Evolutionary conservation across 2,329 filamentous ascomycete species (phyloP).

Genomic region (Colletotrichum sp.): DNA sequence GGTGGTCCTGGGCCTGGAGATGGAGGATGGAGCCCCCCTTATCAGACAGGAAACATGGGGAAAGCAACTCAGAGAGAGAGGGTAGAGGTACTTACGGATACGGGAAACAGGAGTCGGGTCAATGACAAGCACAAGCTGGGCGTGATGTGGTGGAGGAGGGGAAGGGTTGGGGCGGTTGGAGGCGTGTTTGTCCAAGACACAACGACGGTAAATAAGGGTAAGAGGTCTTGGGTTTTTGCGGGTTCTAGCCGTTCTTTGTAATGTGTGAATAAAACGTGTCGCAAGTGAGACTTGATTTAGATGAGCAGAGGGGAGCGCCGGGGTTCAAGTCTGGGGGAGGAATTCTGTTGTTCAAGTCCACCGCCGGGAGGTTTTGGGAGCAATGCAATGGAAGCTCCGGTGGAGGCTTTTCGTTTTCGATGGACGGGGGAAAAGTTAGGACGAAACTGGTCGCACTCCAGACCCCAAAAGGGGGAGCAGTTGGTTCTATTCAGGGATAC

Average conservation of each 20-base stretch:
- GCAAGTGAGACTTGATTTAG: not conserved
- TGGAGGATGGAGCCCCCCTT: not conserved
- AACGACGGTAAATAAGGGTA: not conserved
- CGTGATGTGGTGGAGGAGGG: not conserved
- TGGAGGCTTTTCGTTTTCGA: not conserved
- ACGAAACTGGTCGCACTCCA: not conserved
- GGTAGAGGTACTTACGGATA: not conserved
- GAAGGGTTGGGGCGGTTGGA: not conserved
- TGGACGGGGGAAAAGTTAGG: not conserved
- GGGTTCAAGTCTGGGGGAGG: not conserved
- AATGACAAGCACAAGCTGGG: not conserved
- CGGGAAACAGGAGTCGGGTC: not conserved
- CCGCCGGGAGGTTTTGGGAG: not conserved
- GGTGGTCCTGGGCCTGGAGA: conserved; percentile 2
- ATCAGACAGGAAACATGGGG: conserved; percentile 10
- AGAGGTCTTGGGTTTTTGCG: not conserved
- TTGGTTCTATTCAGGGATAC: not conserved
- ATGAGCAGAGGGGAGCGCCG: not conserved
- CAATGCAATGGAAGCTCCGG: not conserved
- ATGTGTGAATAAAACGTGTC: not conserved
- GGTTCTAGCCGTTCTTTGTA: not conserved
- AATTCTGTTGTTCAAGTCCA: not conserved
- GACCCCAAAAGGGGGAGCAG: not conserved
- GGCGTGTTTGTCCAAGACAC: not conserved
- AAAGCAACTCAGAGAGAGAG: not conserved